Conservation (phyloP, 352 stramenopile genomes). For the Globisporangium parvum region DNA sequence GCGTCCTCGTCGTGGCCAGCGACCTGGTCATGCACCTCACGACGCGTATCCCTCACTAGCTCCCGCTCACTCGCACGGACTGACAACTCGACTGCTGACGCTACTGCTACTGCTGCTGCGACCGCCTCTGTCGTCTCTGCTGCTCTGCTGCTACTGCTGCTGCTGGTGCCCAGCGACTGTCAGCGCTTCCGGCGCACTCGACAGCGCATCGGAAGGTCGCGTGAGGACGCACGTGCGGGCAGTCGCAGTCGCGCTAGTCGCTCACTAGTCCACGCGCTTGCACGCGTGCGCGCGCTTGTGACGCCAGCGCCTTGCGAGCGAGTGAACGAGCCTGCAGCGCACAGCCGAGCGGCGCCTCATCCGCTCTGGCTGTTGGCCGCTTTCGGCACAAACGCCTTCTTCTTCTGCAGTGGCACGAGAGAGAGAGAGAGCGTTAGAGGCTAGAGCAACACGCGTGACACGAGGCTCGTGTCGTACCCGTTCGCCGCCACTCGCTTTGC, state of each 20-base stretch:
- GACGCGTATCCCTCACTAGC: too few species aligned
- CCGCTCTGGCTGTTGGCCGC: constrained; percentile 18
- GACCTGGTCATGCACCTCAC: too few species aligned
- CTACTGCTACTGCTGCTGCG: neutral
- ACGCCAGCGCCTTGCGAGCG: neutral
- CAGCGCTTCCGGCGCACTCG: too few species aligned
- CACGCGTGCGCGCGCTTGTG: neutral
- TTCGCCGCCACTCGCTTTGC: constrained; percentile 11
- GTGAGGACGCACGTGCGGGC: too few species aligned
- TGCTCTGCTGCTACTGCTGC: too few species aligned
- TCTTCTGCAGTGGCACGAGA: constrained; percentile 29
- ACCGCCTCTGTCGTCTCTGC: too few species aligned
- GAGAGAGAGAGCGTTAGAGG: neutral
- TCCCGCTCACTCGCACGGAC: too few species aligned
- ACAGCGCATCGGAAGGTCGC: too few species aligned
- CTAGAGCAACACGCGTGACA: constrained; percentile 10
- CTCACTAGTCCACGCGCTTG: neutral
- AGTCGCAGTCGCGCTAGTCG: too few species aligned
- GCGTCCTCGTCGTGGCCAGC: too few species aligned
- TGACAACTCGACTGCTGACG: too few species aligned
- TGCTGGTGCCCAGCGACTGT: too few species aligned
- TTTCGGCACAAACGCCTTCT: constrained; percentile 62
- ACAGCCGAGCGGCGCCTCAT: neutral
- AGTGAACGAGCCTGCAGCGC: neutral
- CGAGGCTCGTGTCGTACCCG: neutral